Percentiles rank a stretch among this genome's conserved stretches.
Evolutionary conservation across 768 basidiomycete species (phyloP).

Genomic region (Udeniomyces megalosporus): DNA sequence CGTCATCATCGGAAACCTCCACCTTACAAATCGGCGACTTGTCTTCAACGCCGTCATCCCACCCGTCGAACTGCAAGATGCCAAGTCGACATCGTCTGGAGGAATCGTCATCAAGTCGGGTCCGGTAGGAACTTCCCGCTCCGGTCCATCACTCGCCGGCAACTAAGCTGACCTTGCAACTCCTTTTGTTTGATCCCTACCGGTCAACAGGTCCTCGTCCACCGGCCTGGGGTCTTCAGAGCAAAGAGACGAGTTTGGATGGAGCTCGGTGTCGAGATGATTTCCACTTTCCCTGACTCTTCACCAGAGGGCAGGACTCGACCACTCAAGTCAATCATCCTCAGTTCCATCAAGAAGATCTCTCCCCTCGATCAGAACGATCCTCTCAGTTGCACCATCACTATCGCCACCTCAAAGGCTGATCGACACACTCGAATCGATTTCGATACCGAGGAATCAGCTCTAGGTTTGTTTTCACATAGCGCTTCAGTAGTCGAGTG

Average conservation of each 20-base stretch:
- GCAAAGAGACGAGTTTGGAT: constrained; percentile 42
- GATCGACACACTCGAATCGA: constrained; percentile 45
- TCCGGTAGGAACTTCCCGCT: not conserved
- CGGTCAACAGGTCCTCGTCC: constrained; percentile 18
- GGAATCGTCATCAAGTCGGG: not conserved
- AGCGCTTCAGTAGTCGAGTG: too few relatives aligned
- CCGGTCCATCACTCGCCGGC: too few relatives aligned
- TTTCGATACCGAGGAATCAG: constrained; percentile 18
- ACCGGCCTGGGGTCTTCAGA: constrained; percentile 21
- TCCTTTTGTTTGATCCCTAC: not conserved
- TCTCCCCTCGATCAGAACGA: constrained; percentile 35
- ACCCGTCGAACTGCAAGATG: constrained; percentile 25
- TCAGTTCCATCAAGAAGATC: constrained; percentile 37
- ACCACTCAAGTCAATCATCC: constrained; percentile 41
- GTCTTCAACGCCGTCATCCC: constrained; percentile 50
- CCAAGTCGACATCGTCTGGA: not conserved
- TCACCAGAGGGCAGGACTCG: constrained; percentile 40
- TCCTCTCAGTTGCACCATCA: constrained; percentile 34
- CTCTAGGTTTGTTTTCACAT: too few relatives aligned
- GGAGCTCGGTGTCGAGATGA: constrained; percentile 46
- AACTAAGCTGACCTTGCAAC: too few relatives aligned
- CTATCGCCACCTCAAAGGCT: constrained; percentile 26
- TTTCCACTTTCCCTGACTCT: constrained; percentile 43
- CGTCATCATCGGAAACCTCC: constrained; percentile 18
- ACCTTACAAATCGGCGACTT: constrained; percentile 49